Percentiles rank a stretch among this genome's conserved stretches.
Evolutionary conservation across 768 basidiomycete genomes (phyloP).

Genomic region (Boletus sensibilis): DNA sequence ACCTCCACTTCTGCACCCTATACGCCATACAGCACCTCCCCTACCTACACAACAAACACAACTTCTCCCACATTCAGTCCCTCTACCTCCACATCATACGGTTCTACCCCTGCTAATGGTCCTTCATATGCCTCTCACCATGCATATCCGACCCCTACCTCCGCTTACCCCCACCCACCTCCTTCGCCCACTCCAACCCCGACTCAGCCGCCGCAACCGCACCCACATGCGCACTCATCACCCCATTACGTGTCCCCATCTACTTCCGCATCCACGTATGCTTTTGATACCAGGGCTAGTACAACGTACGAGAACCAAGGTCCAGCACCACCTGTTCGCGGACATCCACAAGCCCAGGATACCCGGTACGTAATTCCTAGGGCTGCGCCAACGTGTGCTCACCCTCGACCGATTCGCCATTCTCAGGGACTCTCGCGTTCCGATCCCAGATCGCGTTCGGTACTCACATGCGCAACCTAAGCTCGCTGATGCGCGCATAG

Average conservation of each 20-base stretch:
- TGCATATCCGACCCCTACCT: constrained; percentile 26
- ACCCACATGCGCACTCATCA: constrained; percentile 18
- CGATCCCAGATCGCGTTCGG: constrained; percentile 22
- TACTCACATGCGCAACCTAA: constrained; percentile 21
- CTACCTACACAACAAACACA: constrained; percentile 18
- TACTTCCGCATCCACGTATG: constrained; percentile 17
- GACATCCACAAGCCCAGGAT: constrained; percentile 21
- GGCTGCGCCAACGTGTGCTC: not conserved
- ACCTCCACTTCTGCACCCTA: constrained; percentile 19
- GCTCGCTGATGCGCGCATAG: constrained; percentile 22
- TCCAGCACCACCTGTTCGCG: constrained; percentile 15
- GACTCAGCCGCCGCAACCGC: constrained; percentile 24
- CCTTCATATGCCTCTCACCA: constrained; percentile 19
- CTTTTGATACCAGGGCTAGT: constrained; percentile 21
- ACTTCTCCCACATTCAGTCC: constrained; percentile 27
- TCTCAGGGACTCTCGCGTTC: constrained; percentile 24
- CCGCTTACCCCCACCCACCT: constrained; percentile 28
- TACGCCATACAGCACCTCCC: constrained; percentile 21
- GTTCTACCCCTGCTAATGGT: constrained; percentile 10
- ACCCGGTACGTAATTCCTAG: constrained; percentile 20
- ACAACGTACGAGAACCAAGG: constrained; percentile 20
- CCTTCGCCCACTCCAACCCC: constrained; percentile 33
- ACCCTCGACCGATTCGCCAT: constrained; percentile 11
- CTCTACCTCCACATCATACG: constrained; percentile 22
- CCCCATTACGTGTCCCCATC: constrained; percentile 25